Base-by-base conservation (phyloP, 2,329 filamentous ascomycete species). In the Drechslerella coelobrocha region DNA sequence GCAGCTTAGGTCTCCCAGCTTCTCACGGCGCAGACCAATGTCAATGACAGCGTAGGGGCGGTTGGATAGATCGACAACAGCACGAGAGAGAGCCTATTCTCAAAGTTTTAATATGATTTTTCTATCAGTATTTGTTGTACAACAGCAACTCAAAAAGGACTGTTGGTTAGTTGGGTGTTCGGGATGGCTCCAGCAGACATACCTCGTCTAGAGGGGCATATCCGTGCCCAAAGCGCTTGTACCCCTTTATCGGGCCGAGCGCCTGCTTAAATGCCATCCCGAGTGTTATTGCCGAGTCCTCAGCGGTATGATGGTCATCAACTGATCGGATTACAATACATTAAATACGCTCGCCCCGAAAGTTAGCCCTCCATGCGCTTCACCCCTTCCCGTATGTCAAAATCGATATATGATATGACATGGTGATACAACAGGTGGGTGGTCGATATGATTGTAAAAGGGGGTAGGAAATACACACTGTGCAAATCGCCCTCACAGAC, bases 241-340 rank as follows among this genome's bases (percentile, higher is more conserved):
- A 86, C 17, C 93, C 94, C 26, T 88, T 84, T 7, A 89, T 89
- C 8, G 86, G 85, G 73, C 89, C 88, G 43, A 99, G 86, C 14
- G 92, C 91, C 52, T 84, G 80, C 77, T 89, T 89, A 81, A 97
- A 97, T 63, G 92, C 91, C 75, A 84, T 83, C 52, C 94, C 94
- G 21, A 99, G 86, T 12, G 93, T 91, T 74, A 99, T 89, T 81
- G 91, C 97, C 68, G 91, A 89, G 79, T 99, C 94, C 83, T 99
- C 94, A 73, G 92, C 89, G 7, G 93, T 97, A 85, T 99, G 94
- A 82, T 99, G 94, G 84, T 97, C 94, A 81, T 99, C 94, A 79
- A 99, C 92, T 93, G 72, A 39, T 55, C 5, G 34, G 21, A 57
- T 43, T 37, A 5, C n/a, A n/a, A n/a, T n/a, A n/a, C n/a, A n/a